Evolutionary conservation across 1,284 basidiomycete species (phyloP), one percentile per base, ranked within the genome.

Genomic region (Cronartium ribicola): DNA sequence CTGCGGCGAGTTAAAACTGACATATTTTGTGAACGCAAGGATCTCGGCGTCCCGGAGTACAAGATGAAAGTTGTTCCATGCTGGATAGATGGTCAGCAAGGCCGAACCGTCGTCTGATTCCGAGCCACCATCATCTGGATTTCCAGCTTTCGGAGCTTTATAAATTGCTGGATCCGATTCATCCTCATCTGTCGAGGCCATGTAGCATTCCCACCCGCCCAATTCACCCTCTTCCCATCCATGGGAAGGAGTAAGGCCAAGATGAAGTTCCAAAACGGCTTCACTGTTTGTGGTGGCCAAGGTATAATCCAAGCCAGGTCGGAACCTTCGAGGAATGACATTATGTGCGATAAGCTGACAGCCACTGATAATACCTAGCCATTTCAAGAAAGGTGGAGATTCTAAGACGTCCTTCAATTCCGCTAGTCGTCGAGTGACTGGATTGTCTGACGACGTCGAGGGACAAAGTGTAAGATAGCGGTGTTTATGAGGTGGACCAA

Each of bases 151-250:
- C 1, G 89, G 88, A 59, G 92, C 89, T 46, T 74, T 74, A 82
- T 96, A 97, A 17, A 96, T 90, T 2, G 93, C 92, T 4, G 94
- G 94, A 81, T 95, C 93, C 36, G 79, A 78, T 78, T 94, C 92
- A 77, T 91, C 91, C 80, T 91, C 92, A 77, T 94, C 89, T 76
- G 94, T 92, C 41, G 91, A 90, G 2, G 93, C 90, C 88, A 96
- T 92, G 82, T 96, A 97, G 81, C 92, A 95, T 88, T 96, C 93
- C 94, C 94, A 96, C 29, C 93, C 94, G 71, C 94, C 94, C 86
- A 91, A 91, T 77, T 90, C 88, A 17, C 89, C 89, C 44, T 84
- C 84, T 79, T 87, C 85, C 91, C 91, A 93, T 29, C 87, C 88
- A n/a, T 79, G 81, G 48, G 51, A 87, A 29, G 94, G 94, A 36